Evolutionary conservation across 306 rosid species (phyloP).

Genomic region (Leucaena leucocephala): DNA sequence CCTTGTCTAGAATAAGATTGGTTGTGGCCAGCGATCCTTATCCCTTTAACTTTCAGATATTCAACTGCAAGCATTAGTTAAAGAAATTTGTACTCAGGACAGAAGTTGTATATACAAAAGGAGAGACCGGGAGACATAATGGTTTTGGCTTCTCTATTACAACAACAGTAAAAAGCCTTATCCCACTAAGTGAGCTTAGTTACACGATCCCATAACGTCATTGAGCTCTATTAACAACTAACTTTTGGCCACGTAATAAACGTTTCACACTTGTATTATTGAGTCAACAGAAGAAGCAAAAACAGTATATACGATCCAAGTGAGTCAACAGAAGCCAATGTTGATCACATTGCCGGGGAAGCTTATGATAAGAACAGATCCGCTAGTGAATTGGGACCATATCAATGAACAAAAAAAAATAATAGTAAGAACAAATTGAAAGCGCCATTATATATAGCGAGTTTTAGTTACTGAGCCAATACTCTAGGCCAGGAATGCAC

Average conservation of each 20-base stretch:
- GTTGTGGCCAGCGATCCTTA: conserved; percentile 47
- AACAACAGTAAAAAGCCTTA: background rate
- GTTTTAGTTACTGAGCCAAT: background rate
- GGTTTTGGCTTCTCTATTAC: background rate
- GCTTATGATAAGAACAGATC: background rate
- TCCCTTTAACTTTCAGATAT: conserved; percentile 48
- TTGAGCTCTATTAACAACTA: background rate
- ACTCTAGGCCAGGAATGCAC: conserved; percentile 2
- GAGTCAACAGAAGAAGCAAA: background rate
- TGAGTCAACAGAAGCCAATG: background rate
- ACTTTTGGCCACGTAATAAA: background rate
- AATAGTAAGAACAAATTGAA: background rate
- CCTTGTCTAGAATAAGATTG: conserved; percentile 40
- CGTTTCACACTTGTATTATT: background rate
- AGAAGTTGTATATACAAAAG: background rate
- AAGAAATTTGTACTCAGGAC: background rate
- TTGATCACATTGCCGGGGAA: background rate
- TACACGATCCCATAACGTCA: background rate
- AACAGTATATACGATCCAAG: background rate
- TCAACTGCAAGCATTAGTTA: conserved; percentile 20
- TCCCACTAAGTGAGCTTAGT: background rate
- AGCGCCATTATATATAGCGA: background rate
- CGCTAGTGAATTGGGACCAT: background rate
- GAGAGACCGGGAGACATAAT: background rate
- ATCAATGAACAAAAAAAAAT: background rate